A percentile compares a stretch with the other conserved stretches of the same genome.
Evolutionary conservation across 805 yeast species (phyloP).

Genomic region (Yarrowia bubula): DNA sequence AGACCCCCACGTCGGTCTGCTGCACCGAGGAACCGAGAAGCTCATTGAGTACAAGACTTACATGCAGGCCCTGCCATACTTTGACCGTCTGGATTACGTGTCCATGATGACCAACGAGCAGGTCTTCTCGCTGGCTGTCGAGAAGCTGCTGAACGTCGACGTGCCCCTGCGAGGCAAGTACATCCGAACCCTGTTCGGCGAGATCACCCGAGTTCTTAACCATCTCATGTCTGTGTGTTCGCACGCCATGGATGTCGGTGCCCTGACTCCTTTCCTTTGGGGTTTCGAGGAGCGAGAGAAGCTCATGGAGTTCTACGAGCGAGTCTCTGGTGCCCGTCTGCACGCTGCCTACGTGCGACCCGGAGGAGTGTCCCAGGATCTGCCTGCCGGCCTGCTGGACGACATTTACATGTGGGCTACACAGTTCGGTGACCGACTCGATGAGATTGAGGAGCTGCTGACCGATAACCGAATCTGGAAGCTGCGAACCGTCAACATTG

Average conservation of each 20-base stretch:
- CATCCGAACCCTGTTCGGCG: slow-evolving; percentile 82
- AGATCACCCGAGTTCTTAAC: slow-evolving; percentile 77
- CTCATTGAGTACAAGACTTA: slow-evolving; percentile 83
- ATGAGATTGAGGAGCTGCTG: slow-evolving; percentile 83
- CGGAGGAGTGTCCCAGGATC: slow-evolving; percentile 87
- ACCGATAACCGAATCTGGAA: slow-evolving; percentile 93
- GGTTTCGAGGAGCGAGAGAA: slow-evolving; percentile 93
- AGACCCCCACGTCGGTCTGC: slow-evolving; percentile 85
- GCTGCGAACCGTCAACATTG: slow-evolving; percentile 78
- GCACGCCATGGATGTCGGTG: slow-evolving; percentile 94
- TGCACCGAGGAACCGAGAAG: slow-evolving; percentile 88
- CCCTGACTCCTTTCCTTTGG: slow-evolving; percentile 89
- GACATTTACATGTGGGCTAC: slow-evolving; percentile 96
- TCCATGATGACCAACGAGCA: slow-evolving; percentile 90
- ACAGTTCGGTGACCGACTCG: slow-evolving; percentile 88
- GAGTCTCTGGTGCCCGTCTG: slow-evolving; percentile 86
- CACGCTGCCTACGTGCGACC: slow-evolving; percentile 88
- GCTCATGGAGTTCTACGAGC: slow-evolving; percentile 87
- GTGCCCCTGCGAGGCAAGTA: slow-evolving; percentile 83
- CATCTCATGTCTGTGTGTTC: slow-evolving; percentile 84
- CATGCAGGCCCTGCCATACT: slow-evolving; percentile 84
- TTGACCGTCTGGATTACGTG: slow-evolving; percentile 80
- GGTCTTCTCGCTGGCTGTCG: slow-evolving; percentile 79
- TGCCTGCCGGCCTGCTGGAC: slow-evolving; percentile 81
- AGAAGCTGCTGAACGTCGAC: slow-evolving; percentile 77